Conservation (phyloP, 805 yeast genomes). For the Candida cerambycidarum region DNA sequence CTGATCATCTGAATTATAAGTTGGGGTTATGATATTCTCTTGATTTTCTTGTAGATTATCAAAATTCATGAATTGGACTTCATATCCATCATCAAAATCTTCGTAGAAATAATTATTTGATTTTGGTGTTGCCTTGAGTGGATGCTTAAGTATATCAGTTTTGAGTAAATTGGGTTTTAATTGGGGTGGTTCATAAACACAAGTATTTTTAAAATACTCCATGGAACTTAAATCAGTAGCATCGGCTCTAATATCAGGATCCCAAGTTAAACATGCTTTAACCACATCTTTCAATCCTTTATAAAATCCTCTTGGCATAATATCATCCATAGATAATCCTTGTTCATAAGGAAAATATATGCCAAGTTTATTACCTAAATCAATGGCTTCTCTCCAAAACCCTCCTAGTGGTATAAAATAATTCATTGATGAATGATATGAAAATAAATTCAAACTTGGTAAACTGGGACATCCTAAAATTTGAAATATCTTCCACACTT, state of each 20-base stretch:
- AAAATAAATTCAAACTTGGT: conserved; percentile 16
- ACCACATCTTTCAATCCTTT: conserved; percentile 40
- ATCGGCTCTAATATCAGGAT: conserved; percentile 64
- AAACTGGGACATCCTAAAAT: conserved; percentile 71
- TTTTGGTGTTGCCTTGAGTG: background rate
- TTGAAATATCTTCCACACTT: conserved; percentile 64
- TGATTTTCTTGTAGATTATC: conserved; percentile 1
- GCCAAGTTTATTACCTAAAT: conserved; percentile 53
- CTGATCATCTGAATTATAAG: conserved; percentile 1
- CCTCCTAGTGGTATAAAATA: conserved; percentile 59
- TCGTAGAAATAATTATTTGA: conserved; percentile 13
- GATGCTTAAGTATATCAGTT: background rate
- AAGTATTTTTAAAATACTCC: conserved; percentile 55
- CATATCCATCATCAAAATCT: conserved; percentile 24
- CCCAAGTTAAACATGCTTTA: conserved; percentile 66
- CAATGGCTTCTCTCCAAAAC: conserved; percentile 63
- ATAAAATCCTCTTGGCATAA: conserved; percentile 47
- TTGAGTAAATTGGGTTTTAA: background rate
- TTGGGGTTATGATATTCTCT: background rate
- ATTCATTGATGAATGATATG: conserved; percentile 6
- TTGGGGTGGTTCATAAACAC: conserved; percentile 11
- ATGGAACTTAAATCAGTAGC: conserved; percentile 48
- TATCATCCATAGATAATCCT: conserved; percentile 48
- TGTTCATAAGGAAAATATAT: conserved; percentile 54
- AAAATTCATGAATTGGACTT: conserved; percentile 14